A percentile compares a stretch with the other conserved stretches of the same genome.
Conservation (phyloP, 805 yeast genomes). For the Millerozyma miso region DNA sequence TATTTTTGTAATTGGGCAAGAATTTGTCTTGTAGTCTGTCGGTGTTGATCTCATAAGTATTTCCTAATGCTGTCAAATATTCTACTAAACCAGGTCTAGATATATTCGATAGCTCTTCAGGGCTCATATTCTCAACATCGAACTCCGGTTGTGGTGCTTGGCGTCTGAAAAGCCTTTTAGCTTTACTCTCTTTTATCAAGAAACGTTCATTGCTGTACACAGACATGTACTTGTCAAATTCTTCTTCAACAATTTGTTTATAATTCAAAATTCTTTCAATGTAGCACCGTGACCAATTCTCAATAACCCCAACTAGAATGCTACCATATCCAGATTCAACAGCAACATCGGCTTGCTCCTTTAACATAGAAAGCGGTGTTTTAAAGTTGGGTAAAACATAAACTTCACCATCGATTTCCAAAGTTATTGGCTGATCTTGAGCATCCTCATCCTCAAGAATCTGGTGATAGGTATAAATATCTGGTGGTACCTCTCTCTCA, state of each 20-base stretch:
- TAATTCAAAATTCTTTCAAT: constrained; percentile 61
- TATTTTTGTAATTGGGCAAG: constrained; percentile 55
- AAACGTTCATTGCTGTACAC: constrained; percentile 37
- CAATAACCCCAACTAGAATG: constrained; percentile 73
- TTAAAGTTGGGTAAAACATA: constrained; percentile 73
- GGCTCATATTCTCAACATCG: constrained; percentile 38
- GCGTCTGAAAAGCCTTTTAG: constrained; percentile 31
- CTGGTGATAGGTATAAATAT: constrained; percentile 54
- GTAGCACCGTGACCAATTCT: constrained; percentile 61
- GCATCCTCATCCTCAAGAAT: constrained; percentile 36
- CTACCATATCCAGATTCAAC: constrained; percentile 80
- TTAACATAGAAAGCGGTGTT: constrained; percentile 74
- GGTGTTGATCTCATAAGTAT: constrained; percentile 78
- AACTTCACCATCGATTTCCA: constrained; percentile 40
- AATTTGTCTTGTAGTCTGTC: constrained; percentile 63
- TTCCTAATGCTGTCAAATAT: constrained; percentile 76
- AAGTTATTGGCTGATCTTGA: constrained; percentile 25
- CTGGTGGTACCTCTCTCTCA: constrained; percentile 70
- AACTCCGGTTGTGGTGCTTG: constrained; percentile 12
- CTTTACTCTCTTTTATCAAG: constrained; percentile 42
- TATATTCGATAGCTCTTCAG: constrained; percentile 32
- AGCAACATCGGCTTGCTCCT: constrained; percentile 87
- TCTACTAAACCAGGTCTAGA: constrained; percentile 70
- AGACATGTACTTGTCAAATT: constrained; percentile 36
- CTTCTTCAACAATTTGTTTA: constrained; percentile 48